Evolutionary conservation across 768 basidiomycete genomes (phyloP), one percentile per base, ranked within the genome.

Genomic region (Mycena haematopus): DNA sequence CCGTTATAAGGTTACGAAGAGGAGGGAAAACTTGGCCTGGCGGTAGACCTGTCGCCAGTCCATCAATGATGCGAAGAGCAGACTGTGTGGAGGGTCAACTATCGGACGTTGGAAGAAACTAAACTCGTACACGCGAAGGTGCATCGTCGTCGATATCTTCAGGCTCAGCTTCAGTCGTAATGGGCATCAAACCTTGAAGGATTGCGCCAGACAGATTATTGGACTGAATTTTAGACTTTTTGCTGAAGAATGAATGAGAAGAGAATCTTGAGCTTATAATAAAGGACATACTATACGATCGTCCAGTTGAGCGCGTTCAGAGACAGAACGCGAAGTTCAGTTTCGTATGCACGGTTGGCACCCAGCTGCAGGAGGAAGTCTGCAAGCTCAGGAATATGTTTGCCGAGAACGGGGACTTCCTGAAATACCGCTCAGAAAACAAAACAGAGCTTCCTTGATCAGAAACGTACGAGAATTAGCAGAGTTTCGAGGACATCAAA

Each of bases 401-500:
- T 92, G 58, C 91, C 86, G 45, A 99, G 84, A 22, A 99, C 80
- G n/a, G 97, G 96, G 22, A 93, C 88, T 82, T 99, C 97, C 93
- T 95, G 68, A 17, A 64, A 33, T 44, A 13, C 19, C 63, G 27
- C 35, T 69, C 66, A 60, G 54, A 67, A n/a, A 31, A 56, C 57
- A 25, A 14, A 29, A 40, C 44, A 19, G 15, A 17, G 52, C 13
- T 36, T 19, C 13, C 35, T 58, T 1, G 56, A 25, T 35, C 53
- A 33, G 6, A 58, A 13, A 11, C 88, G 60, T 67, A 92, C 93
- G 61, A 98, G 86, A 72, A 99, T 96, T 50, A 96, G 84, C 50
- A 99, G 87, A 0, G 94, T 96, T 81, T 99, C 97, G 65, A 99
- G 83, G 29, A 98, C 93, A 72, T 99, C 97, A 71, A 98, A 97